Conservation (phyloP, 1,139 yeast species). For the Candida mesenterica region DNA sequence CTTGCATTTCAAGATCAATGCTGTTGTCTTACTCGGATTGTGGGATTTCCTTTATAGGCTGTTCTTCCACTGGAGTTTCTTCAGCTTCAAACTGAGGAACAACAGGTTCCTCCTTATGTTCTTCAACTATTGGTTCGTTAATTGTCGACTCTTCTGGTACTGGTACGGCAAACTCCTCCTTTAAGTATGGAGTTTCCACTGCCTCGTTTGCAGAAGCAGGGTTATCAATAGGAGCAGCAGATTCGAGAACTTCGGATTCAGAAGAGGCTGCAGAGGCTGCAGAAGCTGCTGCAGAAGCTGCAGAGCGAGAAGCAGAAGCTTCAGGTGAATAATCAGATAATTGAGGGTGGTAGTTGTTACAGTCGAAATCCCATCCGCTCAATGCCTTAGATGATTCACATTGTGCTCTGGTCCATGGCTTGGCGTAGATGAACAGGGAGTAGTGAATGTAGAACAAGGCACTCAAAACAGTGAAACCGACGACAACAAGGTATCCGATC, state of each 20-base stretch:
- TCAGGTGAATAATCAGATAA: slow-evolving; percentile 25
- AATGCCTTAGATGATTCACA: slow-evolving; percentile 65
- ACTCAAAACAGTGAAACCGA: slow-evolving; percentile 48
- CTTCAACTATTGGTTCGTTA: slow-evolving; percentile 12
- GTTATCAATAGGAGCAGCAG: slow-evolving; percentile 17
- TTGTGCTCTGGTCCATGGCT: slow-evolving; percentile 71
- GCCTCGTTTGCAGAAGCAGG: slow-evolving; percentile 23
- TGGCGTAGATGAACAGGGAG: slow-evolving; percentile 75
- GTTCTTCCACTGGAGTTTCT: slow-evolving; percentile 12
- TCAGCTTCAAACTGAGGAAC: slow-evolving; percentile 27
- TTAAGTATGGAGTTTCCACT: slow-evolving; percentile 22
- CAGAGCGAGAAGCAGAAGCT: slow-evolving; percentile 1
- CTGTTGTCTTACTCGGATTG: slow-evolving; percentile 10
- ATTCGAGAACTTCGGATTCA: slow-evolving; percentile 2
- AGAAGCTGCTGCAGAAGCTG: slow-evolving; percentile 7
- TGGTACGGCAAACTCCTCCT: neutral
- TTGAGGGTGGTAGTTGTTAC: slow-evolving; percentile 51
- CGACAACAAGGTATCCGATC: slow-evolving; percentile 44
- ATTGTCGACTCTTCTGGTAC: slow-evolving; percentile 1
- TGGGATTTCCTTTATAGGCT: slow-evolving; percentile 10
- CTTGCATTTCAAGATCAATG: too few relatives aligned
- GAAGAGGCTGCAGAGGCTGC: slow-evolving; percentile 7
- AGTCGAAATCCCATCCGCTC: slow-evolving; percentile 82
- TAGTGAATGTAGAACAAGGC: slow-evolving; percentile 59
- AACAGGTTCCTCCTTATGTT: slow-evolving; percentile 13